Percentiles rank a stretch among this genome's conserved stretches.
phyloP scores from a whole-genome alignment of 139 green algal genomes.

The Chlorella sp. region DNA sequence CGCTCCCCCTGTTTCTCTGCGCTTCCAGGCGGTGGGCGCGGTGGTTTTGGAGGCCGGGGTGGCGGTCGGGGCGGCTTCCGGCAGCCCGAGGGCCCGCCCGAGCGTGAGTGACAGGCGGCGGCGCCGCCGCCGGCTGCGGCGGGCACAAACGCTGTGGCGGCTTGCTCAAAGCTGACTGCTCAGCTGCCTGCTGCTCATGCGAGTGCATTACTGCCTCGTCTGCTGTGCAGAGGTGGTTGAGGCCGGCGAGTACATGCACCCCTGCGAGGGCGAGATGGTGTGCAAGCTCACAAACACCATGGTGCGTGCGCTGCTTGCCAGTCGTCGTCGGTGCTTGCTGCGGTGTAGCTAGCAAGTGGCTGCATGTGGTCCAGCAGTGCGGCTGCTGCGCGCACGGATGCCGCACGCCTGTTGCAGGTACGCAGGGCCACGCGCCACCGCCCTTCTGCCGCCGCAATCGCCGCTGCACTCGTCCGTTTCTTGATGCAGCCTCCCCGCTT shows the following conservation, averaged over 20 bases:
- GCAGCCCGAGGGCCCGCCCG: constrained; percentile 4
- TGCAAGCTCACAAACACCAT: constrained; percentile 97
- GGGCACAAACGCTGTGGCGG: neutral
- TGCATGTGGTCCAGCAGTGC: too few species aligned
- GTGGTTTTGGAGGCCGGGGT: neutral
- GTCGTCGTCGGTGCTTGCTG: too few species aligned
- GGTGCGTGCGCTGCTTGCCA: constrained; percentile 63
- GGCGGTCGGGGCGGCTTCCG: constrained; percentile 8
- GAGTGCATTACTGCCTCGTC: too few species aligned
- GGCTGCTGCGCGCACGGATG: too few species aligned
- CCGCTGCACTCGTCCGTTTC: neutral
- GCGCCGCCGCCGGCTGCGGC: neutral
- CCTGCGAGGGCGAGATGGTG: constrained; percentile 98
- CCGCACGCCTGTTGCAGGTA: too few species aligned
- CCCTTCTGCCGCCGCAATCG: neutral
- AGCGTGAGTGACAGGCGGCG: neutral
- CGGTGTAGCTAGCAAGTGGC: too few species aligned
- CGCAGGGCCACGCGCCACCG: neutral
- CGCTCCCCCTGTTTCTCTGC: neutral
- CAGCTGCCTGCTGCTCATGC: neutral
- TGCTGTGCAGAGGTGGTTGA: constrained; percentile 78
- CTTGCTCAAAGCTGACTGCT: neutral
- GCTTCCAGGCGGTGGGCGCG: neutral
- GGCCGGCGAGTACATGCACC: constrained; percentile 91
- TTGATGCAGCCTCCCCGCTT: neutral